These are phyloP conservation scores for Albifimbria verrucaria DNA, from an alignment of 2,329 filamentous ascomycete genomes.

Conservation along the genomic window DNA sequence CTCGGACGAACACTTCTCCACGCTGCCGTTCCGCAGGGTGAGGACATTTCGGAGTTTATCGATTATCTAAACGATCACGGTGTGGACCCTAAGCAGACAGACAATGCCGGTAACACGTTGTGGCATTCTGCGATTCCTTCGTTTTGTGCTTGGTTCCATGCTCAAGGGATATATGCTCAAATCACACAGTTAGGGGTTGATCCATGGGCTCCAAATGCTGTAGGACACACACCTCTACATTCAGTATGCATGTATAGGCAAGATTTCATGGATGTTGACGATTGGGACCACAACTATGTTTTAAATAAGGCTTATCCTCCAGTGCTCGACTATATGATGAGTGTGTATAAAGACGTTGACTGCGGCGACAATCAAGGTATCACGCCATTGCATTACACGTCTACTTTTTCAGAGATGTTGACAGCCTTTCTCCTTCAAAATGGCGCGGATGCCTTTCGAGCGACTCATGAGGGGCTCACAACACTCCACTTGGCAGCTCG, in stretches of 20 bases:
- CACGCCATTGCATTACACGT: slow-evolving; percentile 19
- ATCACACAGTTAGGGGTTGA: slow-evolving; percentile 2
- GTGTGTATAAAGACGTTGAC: slow-evolving; percentile 2
- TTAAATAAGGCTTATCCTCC: no score
- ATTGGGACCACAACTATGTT: no score
- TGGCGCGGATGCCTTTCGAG: slow-evolving; percentile 28
- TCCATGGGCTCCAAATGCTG: neutral
- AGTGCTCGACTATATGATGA: no score
- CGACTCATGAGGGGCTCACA: slow-evolving; percentile 29
- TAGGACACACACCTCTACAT: neutral
- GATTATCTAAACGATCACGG: neutral
- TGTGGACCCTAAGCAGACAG: slow-evolving; percentile 1
- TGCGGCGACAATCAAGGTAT: slow-evolving; percentile 10
- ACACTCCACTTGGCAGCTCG: slow-evolving; percentile 36
- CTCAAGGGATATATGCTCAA: neutral
- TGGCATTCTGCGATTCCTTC: slow-evolving; percentile 1
- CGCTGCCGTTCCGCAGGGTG: neutral
- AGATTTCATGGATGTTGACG: no score
- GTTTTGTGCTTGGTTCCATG: neutral
- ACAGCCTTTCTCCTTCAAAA: slow-evolving; percentile 27
- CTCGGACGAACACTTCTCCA: neutral
- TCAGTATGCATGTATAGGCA: no score
- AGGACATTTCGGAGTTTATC: neutral
- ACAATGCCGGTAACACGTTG: slow-evolving; percentile 3
- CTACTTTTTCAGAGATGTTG: slow-evolving; percentile 13